A percentile compares a stretch with the other conserved stretches of the same genome.
Conservation (phyloP, 2,329 filamentous ascomycete species). For the Trichophyton equinum region DNA sequence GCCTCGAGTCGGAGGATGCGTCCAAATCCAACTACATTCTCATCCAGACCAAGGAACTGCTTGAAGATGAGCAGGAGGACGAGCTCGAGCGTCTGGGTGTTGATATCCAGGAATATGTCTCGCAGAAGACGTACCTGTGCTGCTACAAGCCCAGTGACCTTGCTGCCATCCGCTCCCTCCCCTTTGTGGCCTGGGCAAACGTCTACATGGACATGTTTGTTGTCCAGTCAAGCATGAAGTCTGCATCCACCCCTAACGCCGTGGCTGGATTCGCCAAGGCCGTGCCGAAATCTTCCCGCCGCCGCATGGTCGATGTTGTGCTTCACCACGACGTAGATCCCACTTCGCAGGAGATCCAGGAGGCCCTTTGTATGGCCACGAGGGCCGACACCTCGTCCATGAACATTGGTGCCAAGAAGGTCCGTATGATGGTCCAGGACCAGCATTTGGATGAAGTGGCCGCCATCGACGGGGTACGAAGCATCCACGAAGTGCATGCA, state of each 20-base stretch:
- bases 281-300: constrained; percentile 3
- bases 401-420: constrained; percentile 3
- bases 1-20: constrained; percentile 10
- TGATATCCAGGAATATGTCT: constrained; percentile 11
- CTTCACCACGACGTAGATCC: constrained; percentile 12
- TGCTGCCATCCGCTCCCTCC: constrained; percentile 7
- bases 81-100: constrained; percentile 8
- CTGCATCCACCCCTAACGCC: constrained; percentile 3
- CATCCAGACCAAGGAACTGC: constrained; percentile 7
- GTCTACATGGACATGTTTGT: constrained; percentile 10
- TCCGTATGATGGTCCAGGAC: constrained; percentile 11
- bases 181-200: constrained; percentile 10
- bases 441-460: constrained; percentile 13
- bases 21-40: constrained; percentile 11
- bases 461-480: constrained; percentile 12
- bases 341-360: constrained; percentile 5
- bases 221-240: constrained; percentile 8
- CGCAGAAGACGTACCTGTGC: constrained; percentile 9
- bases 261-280: constrained; percentile 6
- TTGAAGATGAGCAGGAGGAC: constrained; percentile 8
- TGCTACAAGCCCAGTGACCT: constrained; percentile 8
- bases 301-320: constrained; percentile 10
- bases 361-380: constrained; percentile 8
- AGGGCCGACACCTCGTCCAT: constrained; percentile 8
- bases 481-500: constrained; percentile 13